A percentile compares a stretch with the other conserved stretches of the same genome.
Conservation (phyloP, 495 filamentous ascomycete genomes). For the Thozetella sp. region DNA sequence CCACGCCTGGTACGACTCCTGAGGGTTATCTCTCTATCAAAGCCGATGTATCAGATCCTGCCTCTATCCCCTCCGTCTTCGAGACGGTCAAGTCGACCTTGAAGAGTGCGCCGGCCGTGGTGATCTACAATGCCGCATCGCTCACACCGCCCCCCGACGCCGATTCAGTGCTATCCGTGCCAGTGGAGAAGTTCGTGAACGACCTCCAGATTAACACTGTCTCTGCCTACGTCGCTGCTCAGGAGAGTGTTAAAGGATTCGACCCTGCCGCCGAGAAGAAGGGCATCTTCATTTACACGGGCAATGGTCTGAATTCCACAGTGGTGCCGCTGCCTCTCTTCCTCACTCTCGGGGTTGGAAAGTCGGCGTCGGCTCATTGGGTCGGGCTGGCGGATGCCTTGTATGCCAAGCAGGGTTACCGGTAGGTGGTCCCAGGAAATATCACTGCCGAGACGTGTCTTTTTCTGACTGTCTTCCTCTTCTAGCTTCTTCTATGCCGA, state of each 20-base stretch:
- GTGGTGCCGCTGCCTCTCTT: conserved; percentile 25
- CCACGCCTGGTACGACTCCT: not conserved
- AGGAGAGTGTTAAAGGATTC: conserved; percentile 32
- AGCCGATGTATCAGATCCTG: not conserved
- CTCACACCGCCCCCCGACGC: conserved; percentile 15
- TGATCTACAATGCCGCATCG: conserved; percentile 24
- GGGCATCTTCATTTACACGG: conserved; percentile 43
- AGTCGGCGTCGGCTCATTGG: conserved; percentile 38
- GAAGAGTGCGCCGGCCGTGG: conserved; percentile 11
- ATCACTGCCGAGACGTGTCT: no score
- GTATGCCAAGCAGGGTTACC: conserved; percentile 29
- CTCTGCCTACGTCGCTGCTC: conserved; percentile 43
- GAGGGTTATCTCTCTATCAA: not conserved
- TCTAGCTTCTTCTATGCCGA: conserved; percentile 41
- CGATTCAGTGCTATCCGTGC: conserved; percentile 26
- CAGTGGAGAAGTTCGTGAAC: conserved; percentile 20
- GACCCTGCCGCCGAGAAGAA: conserved; percentile 14
- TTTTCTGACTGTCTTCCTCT: not conserved
- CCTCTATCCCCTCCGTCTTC: not conserved
- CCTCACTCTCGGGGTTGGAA: conserved; percentile 35
- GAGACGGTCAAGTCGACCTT: not conserved
- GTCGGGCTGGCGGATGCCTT: conserved; percentile 34
- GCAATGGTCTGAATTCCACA: conserved; percentile 32
- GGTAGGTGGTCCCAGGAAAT: conserved; percentile 23
- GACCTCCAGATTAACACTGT: conserved; percentile 45